Evolutionary conservation across 148 eudicot species (phyloP).

Genomic region (Camellia granthamiana): DNA sequence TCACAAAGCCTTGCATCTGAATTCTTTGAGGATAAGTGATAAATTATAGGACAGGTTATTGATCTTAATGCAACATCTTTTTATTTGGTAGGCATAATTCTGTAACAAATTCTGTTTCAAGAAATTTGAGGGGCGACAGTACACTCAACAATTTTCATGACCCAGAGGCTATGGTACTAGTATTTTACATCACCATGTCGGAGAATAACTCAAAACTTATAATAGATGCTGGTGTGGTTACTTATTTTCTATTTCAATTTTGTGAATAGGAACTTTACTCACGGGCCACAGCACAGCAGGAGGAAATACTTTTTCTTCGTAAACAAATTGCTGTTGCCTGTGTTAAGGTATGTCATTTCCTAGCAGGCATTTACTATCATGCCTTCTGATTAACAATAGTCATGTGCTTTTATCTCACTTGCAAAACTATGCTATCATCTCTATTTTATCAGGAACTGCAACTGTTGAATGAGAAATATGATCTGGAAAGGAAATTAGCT

Average conservation of each 20-base stretch:
- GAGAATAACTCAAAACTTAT: neutral
- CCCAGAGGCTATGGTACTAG: constrained; percentile 50
- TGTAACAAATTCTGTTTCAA: constrained; percentile 40
- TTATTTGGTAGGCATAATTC: constrained; percentile 31
- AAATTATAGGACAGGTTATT: neutral
- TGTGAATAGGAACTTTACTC: constrained; percentile 58
- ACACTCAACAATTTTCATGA: constrained; percentile 33
- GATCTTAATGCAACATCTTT: constrained; percentile 7
- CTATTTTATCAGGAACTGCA: constrained; percentile 65
- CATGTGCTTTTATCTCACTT: constrained; percentile 14
- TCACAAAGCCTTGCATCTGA: neutral
- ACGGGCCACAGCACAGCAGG: constrained; percentile 50
- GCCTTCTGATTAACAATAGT: constrained; percentile 3
- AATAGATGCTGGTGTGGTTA: neutral
- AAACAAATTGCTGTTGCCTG: constrained; percentile 65
- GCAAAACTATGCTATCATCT: constrained; percentile 10
- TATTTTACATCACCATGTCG: constrained; percentile 1
- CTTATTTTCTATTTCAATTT: constrained; percentile 14
- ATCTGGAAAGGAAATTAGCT: constrained; percentile 67
- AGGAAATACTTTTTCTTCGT: constrained; percentile 57
- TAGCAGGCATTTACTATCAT: constrained; percentile 11
- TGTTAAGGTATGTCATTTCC: constrained; percentile 46
- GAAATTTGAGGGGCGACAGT: constrained; percentile 40
- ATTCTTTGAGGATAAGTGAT: neutral
- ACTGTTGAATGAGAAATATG: constrained; percentile 73